These are phyloP conservation scores for Scorias spongiosa DNA, from an alignment of 2,329 filamentous ascomycete species.

Conservation along the genomic window DNA sequence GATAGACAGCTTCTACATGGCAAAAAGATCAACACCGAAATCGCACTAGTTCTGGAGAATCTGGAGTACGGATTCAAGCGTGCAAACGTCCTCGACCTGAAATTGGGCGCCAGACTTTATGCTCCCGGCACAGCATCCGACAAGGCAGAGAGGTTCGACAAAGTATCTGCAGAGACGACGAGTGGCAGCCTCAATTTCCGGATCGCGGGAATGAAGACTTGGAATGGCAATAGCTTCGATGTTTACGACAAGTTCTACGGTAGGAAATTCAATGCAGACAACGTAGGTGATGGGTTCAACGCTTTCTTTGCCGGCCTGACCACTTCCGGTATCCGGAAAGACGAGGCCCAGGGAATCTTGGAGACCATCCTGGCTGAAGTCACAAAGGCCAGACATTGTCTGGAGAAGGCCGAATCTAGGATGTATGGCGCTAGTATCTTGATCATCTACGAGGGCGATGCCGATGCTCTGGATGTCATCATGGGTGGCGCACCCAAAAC, in stretches of 20 bases:
- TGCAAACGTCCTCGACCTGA: slow-evolving; percentile 86
- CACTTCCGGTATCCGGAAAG: slow-evolving; percentile 25
- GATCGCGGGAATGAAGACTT: slow-evolving; percentile 51
- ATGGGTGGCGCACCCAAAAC: slow-evolving; percentile 26
- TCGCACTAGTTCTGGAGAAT: slow-evolving; percentile 75
- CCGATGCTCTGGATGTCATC: slow-evolving; percentile 35
- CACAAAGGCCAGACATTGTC: slow-evolving; percentile 33
- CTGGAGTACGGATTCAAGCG: slow-evolving; percentile 63
- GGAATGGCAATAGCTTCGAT: slow-evolving; percentile 34
- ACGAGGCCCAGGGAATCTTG: slow-evolving; percentile 25
- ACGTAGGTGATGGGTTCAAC: slow-evolving; percentile 42
- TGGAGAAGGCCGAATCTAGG: slow-evolving; percentile 47
- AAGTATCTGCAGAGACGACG: slow-evolving; percentile 43
- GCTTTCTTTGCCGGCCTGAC: slow-evolving; percentile 35
- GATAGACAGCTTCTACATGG: slow-evolving; percentile 34
- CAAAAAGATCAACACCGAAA: slow-evolving; percentile 56
- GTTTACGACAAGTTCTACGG: slow-evolving; percentile 54
- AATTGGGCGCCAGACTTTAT: slow-evolving; percentile 76
- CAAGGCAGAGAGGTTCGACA: slow-evolving; percentile 45
- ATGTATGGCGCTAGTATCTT: slow-evolving; percentile 54
- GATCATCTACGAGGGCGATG: slow-evolving; percentile 52
- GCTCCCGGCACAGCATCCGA: slow-evolving; percentile 50
- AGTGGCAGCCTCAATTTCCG: slow-evolving; percentile 45
- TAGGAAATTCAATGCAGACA: slow-evolving; percentile 39
- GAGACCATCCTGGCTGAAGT: slow-evolving; percentile 25